A percentile compares a stretch with the other conserved stretches of the same genome.
Conservation (phyloP, 345 rosid genomes). For the Carallia pectinifolia region DNA sequence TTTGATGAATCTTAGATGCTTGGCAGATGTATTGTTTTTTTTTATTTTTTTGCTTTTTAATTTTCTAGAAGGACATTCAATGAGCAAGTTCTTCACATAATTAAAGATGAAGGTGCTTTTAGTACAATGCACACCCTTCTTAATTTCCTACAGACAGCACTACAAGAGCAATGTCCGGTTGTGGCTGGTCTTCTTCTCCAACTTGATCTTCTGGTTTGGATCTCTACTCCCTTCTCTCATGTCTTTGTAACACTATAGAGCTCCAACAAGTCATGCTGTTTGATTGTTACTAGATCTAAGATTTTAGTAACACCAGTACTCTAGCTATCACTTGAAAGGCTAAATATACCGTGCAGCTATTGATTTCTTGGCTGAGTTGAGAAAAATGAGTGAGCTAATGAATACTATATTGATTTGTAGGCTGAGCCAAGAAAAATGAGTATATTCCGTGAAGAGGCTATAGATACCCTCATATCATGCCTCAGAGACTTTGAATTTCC, state of each 20-base stretch:
- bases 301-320: not conserved
- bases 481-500: slow-evolving; percentile 53
- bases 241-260: not conserved
- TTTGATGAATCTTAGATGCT: not conserved
- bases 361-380: too few species aligned
- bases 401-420: slow-evolving; percentile 30
- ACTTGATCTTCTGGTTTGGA: slow-evolving; percentile 65
- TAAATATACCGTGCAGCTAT: not conserved
- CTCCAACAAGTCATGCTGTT: not conserved
- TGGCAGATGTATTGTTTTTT: not conserved
- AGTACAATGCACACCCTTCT: slow-evolving; percentile 67
- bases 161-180: slow-evolving; percentile 45
- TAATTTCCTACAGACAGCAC: slow-evolving; percentile 50
- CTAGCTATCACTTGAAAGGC: not conserved
- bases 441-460: slow-evolving; percentile 70
- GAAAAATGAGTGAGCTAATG: not conserved
- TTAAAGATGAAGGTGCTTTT: slow-evolving; percentile 54
- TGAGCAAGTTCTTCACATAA: slow-evolving; percentile 56
- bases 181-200: slow-evolving; percentile 65
- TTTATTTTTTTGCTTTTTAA: not conserved
- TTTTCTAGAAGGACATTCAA: slow-evolving; percentile 47
- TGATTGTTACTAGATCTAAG: not conserved
- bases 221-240: slow-evolving; percentile 16
- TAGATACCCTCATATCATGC: slow-evolving; percentile 58
- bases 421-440: slow-evolving; percentile 75